Conservation (phyloP, 805 yeast genomes). For the Cyberlindnera bimundalis region DNA sequence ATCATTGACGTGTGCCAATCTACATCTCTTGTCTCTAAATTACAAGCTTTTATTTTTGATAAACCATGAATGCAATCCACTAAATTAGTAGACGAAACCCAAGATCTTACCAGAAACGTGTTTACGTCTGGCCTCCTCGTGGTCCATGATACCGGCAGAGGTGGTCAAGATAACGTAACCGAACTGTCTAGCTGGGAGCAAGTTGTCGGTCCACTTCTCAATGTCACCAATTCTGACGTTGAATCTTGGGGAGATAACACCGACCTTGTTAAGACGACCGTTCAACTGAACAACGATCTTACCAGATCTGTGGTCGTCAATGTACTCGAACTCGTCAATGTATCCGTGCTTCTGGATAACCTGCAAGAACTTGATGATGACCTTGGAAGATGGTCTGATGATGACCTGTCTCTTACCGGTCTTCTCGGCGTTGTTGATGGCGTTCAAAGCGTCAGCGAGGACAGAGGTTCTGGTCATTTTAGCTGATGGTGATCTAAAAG, state of each 20-base stretch:
- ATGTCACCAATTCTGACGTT: conserved; percentile 92
- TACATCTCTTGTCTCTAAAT: conserved; percentile 10
- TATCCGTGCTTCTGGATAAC: conserved; percentile 96
- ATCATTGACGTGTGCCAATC: too few relatives aligned
- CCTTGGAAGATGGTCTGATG: conserved; percentile 97
- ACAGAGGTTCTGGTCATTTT: conserved; percentile 97
- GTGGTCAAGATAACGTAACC: conserved; percentile 98
- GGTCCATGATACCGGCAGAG: conserved; percentile 99
- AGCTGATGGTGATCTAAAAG: conserved; percentile 6
- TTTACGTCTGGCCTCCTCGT: conserved; percentile 99
- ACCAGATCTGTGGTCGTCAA: conserved; percentile 98
- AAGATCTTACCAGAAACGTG: conserved; percentile 98
- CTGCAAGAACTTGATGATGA: conserved; percentile 90
- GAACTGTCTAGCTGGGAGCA: conserved; percentile 98
- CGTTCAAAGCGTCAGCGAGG: conserved; percentile 96
- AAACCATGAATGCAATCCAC: conserved; percentile 10
- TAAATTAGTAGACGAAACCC: conserved; percentile 85
- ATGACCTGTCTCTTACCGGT: conserved; percentile 98
- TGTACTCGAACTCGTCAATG: conserved; percentile 97
- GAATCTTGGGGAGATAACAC: conserved; percentile 98
- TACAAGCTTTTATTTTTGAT: conserved; percentile 16
- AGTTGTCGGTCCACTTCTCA: conserved; percentile 98
- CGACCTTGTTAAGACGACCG: conserved; percentile 98
- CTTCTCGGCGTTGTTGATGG: conserved; percentile 98
- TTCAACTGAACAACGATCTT: conserved; percentile 93